Conservation (phyloP, 257 asterid species). For the Fraxinus cuspidata region DNA sequence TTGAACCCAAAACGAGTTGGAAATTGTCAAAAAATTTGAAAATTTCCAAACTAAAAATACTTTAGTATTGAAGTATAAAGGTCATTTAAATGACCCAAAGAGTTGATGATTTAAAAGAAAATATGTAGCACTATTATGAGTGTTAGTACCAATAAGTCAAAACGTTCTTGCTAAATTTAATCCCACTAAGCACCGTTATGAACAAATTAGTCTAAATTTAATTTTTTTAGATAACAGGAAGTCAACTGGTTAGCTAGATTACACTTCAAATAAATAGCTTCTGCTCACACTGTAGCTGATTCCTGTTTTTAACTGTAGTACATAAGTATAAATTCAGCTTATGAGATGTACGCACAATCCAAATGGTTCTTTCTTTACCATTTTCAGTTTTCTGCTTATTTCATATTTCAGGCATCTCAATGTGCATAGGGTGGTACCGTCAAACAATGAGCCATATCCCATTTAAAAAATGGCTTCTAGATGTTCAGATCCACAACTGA, state of each 20-base stretch:
- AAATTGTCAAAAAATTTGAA: slow-evolving; percentile 5
- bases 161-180: too few species aligned
- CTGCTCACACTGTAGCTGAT: background rate
- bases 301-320: background rate
- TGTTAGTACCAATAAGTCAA: background rate
- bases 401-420: too few species aligned
- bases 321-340: background rate
- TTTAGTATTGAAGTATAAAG: slow-evolving; percentile 13
- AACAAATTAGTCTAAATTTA: background rate
- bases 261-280: background rate
- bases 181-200: too few species aligned
- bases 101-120: background rate
- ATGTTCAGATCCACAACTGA: too few species aligned
- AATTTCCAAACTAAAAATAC: background rate
- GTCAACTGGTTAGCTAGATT: background rate
- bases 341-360: too few species aligned
- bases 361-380: too few species aligned
- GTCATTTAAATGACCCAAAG: slow-evolving; percentile 3
- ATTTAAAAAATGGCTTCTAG: too few species aligned
- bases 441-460: too few species aligned
- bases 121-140: background rate
- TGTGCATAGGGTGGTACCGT: background rate
- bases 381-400: too few species aligned
- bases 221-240: background rate
- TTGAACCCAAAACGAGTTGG: slow-evolving; percentile 20